These are phyloP conservation scores for Escovopsis weberi DNA, from an alignment of 2,329 filamentous ascomycete genomes.

Conservation along the genomic window DNA sequence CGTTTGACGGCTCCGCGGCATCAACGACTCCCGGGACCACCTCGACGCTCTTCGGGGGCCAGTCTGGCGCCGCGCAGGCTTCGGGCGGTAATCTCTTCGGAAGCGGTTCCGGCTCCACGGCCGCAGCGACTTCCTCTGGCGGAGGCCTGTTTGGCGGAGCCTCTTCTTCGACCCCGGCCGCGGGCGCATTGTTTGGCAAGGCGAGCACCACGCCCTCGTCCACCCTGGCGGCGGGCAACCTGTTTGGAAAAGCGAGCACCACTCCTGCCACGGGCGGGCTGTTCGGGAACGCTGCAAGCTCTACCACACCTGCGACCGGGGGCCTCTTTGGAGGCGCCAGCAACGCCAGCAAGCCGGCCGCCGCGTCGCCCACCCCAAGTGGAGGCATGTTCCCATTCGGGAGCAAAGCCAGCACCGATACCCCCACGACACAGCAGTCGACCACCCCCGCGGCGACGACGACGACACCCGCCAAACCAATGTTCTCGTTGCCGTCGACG, in stretches of 20 bases:
- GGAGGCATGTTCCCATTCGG: slow-evolving; percentile 10
- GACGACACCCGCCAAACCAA: slow-evolving; percentile 29
- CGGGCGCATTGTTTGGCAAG: slow-evolving; percentile 18
- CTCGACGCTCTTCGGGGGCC: slow-evolving; percentile 19
- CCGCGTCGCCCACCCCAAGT: slow-evolving; percentile 3
- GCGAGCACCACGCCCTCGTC: slow-evolving; percentile 11
- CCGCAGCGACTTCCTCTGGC: slow-evolving; percentile 13
- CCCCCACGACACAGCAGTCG: slow-evolving; percentile 5
- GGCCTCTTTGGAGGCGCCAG: slow-evolving; percentile 14
- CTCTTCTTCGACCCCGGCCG: slow-evolving; percentile 15
- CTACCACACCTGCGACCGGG: slow-evolving; percentile 11
- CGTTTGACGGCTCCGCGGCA: slow-evolving; percentile 22
- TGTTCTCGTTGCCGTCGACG: slow-evolving; percentile 34
- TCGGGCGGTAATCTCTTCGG: slow-evolving; percentile 15
- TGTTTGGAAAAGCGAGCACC: slow-evolving; percentile 12
- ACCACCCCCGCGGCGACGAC: slow-evolving; percentile 9
- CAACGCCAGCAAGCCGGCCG: slow-evolving; percentile 9
- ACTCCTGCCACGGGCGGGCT: slow-evolving; percentile 9
- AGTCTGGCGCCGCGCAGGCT: slow-evolving; percentile 15
- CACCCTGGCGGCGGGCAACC: slow-evolving; percentile 12
- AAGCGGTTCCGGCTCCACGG: slow-evolving; percentile 11
- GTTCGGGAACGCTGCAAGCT: slow-evolving; percentile 12
- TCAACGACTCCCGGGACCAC: slow-evolving; percentile 16
- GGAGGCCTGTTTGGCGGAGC: slow-evolving; percentile 14
- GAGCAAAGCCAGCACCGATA: slow-evolving; percentile 4